Evolutionary conservation across 495 filamentous ascomycete genomes (phyloP), one percentile per base, ranked within the genome.

Genomic region (Venustampulla echinocandica): DNA sequence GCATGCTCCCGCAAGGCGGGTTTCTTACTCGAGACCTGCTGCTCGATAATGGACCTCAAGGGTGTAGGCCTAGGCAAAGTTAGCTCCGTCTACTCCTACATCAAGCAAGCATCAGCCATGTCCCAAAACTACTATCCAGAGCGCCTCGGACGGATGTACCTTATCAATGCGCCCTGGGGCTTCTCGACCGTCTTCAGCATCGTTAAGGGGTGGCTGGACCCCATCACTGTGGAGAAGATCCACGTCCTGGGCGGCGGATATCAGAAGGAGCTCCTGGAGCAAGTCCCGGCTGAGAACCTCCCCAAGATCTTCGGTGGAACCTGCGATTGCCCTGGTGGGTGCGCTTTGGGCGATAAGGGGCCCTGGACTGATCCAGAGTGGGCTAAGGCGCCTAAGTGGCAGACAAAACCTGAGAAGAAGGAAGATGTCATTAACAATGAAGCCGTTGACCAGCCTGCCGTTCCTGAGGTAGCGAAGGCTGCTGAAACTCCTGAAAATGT

Each of bases 121-220:
- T 80, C 82, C 53, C 73, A 94, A 64, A 95, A 95, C 77, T 95
- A 98, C 80, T 98, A 98, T 71, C 92, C 92, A 15, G 92, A 98
- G 71, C 84, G 87, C 44, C 70, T 96, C 18, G 75, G 75, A 49
- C 84, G 84, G 58, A 70, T 97, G 50, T 97, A 95, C 71, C 67
- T 98, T 46, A 96, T 97, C 79, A 98, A 98, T 70, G 86, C 90
- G 14, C 90, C 89, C 23, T 95, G 89, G 87, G 87, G 87, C 20
- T 95, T 94, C 74, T 79, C 80, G 54, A 68, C 68, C 52, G 85
- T 84, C 41, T 98, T 92, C 73, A 77, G 65, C 60, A 71, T 93
- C 42, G 74, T 98, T 62, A 94, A 93, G 73, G 73, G 75, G 18
- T 96, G 93, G 75, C 72, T 98, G 40, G 92, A 98, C 70, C 92